Conservation (phyloP, 2,329 filamentous ascomycete species). For the Berkeleyomyces rouxiae region DNA sequence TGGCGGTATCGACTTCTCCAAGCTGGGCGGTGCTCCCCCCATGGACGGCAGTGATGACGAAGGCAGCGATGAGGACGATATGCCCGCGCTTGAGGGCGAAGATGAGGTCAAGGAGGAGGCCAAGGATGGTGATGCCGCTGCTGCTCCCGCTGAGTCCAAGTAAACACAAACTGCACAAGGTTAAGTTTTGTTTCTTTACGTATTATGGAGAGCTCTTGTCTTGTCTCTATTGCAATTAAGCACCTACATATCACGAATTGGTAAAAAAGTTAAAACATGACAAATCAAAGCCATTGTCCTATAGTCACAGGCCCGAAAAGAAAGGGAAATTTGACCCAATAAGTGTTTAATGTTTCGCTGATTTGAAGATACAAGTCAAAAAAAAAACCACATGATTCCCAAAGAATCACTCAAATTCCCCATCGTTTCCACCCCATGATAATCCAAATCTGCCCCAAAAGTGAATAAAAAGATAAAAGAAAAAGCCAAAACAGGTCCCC, state of each 20-base stretch:
- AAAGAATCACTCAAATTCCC: background rate
- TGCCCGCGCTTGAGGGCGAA: constrained; percentile 62
- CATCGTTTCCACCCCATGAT: background rate
- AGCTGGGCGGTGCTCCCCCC: constrained; percentile 42
- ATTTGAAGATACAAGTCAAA: background rate
- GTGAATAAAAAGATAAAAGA: background rate
- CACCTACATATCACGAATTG: too few relatives aligned
- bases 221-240: too few relatives aligned
- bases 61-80: constrained; percentile 53
- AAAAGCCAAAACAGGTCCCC: constrained; percentile 9
- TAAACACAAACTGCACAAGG: background rate
- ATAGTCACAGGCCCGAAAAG: background rate
- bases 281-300: too few relatives aligned
- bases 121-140: constrained; percentile 14
- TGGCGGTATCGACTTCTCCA: constrained; percentile 84
- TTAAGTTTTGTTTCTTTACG: background rate
- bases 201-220: background rate
- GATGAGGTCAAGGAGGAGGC: constrained; percentile 30
- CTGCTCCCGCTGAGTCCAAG: constrained; percentile 5
- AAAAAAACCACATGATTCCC: background rate
- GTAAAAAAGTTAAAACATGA: too few relatives aligned
- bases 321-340: background rate
- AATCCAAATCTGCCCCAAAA: background rate
- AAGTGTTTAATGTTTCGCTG: background rate
- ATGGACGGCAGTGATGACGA: constrained; percentile 32